Conservation (phyloP, 805 yeast species). For the Candida yuanshanica region DNA sequence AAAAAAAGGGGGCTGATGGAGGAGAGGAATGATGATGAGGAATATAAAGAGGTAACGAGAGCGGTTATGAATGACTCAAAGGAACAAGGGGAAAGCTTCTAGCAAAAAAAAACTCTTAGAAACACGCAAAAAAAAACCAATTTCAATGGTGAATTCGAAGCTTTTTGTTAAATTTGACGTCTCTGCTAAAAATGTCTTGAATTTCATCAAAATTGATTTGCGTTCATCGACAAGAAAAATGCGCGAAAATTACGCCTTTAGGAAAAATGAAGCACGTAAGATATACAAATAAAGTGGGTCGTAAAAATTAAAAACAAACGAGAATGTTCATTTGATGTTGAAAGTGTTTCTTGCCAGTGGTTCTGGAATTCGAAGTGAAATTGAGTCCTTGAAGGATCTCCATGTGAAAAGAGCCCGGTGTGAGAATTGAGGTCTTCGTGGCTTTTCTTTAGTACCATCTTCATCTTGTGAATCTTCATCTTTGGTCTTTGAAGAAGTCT, state of each 20-base stretch:
- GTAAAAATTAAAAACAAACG: too few relatives aligned
- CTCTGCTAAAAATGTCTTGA: too few relatives aligned
- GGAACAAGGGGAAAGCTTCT: too few relatives aligned
- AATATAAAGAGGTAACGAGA: too few relatives aligned
- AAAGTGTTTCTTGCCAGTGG: conserved; percentile 3
- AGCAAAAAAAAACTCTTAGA: too few relatives aligned
- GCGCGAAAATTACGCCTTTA: not conserved
- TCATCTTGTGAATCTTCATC: conserved; percentile 18
- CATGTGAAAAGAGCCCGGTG: conserved; percentile 22
- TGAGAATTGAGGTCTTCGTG: conserved; percentile 18
- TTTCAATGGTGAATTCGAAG: too few relatives aligned
- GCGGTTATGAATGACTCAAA: too few relatives aligned
- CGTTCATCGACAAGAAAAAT: too few relatives aligned
- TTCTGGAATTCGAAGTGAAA: conserved; percentile 18
- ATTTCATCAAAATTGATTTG: too few relatives aligned
- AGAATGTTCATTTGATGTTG: not conserved
- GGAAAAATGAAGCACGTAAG: not conserved
- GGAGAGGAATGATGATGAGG: not conserved
- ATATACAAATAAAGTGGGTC: too few relatives aligned
- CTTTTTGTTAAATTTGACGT: not conserved
- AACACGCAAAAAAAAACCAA: too few relatives aligned
- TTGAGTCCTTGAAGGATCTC: conserved; percentile 12
- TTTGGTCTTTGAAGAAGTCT: conserved; percentile 25
- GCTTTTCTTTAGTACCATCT: conserved; percentile 10
- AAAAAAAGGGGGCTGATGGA: not conserved